Evolutionary conservation across 2,329 filamentous ascomycete genomes (phyloP), one percentile per base, ranked within the genome.

Genomic region (Trichoderma brevicompactum): DNA sequence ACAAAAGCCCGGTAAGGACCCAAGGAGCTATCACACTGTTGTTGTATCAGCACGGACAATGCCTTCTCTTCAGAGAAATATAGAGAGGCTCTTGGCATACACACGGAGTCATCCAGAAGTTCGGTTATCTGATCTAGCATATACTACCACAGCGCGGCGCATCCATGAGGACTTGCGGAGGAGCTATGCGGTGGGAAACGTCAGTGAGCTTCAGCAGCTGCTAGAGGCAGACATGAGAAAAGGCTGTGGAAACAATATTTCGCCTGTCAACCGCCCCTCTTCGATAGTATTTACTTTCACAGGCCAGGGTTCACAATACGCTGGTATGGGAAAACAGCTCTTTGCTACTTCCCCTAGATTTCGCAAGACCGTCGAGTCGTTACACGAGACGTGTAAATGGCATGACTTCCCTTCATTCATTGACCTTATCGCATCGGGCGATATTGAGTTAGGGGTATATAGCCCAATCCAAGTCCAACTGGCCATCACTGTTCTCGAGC

Each of bases 51-150:
- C 49, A 7, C 36, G 36, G 32, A 36, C 28, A 8, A 36, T 36
- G 10, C 28, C 17, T 4, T 52, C 49, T 2, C 49, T 52, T 32
- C 17, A 2, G 32, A 32, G 15, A 4, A 52, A 52, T 15, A 28
- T 52, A 4, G 49, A 52, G 12, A 28, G 49, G 8, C 8, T 52
- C 28, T 15, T 38, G 15, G 8, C 32, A 8, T 52, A 52, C 8
- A 81, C 88, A 72, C 80, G 81, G 36, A 70, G 76, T 65, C 80
- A 83, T 54, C 80, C 83, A 7, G 79, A 83, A 4, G 80, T 81
- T 5, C 81, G 82, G 0, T 73, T 90, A 78, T 74, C 82, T 80
- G 68, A 82, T 81, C 59, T 81, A 88, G 41, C 79, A 87, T 38
- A 83, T 72, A 69, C 69, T 72, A 89, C 68, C 0, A 68, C 68